Percentiles rank a stretch among this genome's conserved stretches.
phyloP scores from a whole-genome alignment of 2,329 filamentous ascomycete genomes.

The Tympanopsis confertula region DNA sequence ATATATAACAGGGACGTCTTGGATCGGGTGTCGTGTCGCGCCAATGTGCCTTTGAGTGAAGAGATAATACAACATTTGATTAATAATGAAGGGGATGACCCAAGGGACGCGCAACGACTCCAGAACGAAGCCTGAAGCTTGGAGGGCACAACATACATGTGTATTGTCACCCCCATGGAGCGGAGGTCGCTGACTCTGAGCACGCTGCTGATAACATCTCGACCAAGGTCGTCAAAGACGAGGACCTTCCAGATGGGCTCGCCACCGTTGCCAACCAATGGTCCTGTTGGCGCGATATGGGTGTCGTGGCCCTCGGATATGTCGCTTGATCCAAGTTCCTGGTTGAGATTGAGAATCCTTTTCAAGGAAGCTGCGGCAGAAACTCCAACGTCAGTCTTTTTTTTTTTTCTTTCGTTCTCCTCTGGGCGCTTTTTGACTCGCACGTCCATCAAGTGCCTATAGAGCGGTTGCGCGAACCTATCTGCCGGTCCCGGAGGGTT shows the following conservation, averaged over 20 bases:
- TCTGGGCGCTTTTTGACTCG: too few relatives aligned
- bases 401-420: too few relatives aligned
- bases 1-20: slow-evolving; percentile 92
- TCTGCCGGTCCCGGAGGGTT: too few relatives aligned
- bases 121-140: background rate
- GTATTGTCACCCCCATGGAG: slow-evolving; percentile 89
- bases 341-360: slow-evolving; percentile 90
- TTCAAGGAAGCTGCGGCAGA: slow-evolving; percentile 68
- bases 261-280: slow-evolving; percentile 74
- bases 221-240: slow-evolving; percentile 81
- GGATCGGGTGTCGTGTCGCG: slow-evolving; percentile 74
- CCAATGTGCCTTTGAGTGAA: slow-evolving; percentile 69
- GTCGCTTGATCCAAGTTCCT: slow-evolving; percentile 47
- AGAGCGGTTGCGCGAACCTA: too few relatives aligned
- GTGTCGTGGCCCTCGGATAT: slow-evolving; percentile 53
- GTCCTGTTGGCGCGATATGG: slow-evolving; percentile 58
- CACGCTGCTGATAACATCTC: slow-evolving; percentile 95
- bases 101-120: slow-evolving; percentile 6
- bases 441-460: too few relatives aligned
- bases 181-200: slow-evolving; percentile 86
- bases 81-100: slow-evolving; percentile 14
- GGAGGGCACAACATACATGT: slow-evolving; percentile 52
- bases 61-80: too few relatives aligned
- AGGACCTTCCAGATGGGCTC: slow-evolving; percentile 96
- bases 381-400: too few relatives aligned